Base-by-base conservation (phyloP, 2,329 filamentous ascomycete genomes). In the Arachnopeziza araneosa region DNA sequence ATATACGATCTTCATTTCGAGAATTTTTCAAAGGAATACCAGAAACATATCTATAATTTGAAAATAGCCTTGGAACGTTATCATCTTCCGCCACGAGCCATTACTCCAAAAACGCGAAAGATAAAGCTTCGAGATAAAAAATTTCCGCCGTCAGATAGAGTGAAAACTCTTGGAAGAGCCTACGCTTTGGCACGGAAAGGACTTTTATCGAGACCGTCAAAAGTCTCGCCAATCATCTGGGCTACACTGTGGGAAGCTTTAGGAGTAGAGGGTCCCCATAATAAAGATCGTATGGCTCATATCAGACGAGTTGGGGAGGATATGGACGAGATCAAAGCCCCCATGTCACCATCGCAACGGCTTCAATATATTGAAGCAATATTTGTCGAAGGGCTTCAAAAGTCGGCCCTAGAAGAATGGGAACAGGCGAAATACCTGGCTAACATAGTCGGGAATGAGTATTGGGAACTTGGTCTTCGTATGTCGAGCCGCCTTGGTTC, bases 281-380 rank as follows among this genome's bases (percentile, higher is more conserved):
- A 84, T 70, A 72, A 80, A 52, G 77, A 84, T 64, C 82, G 85
- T 30, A 79, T 88, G 70, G 74, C 79, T 6, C 86, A 88, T 68
- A 73, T 90, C 30, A 82, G 82, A 60, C 75, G 78, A 32, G 77
- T 93, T 2, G 79, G 83, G 5, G 80, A 85, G 67, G 89, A 92
- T 69, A 87, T 91, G 78, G 77, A 79, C 58, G 78, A 80, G 5
- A 80, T 82, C 21, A 84, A 83, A 8, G 77, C 83, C 54, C 65
- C 76, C 1, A 74, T 92, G 56, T 78, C 74, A 14, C 78, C 80
- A 3, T 71, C 77, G 1, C 87, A 90, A 67, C 83, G 85, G 64
- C 75, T 92, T 21, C 75, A 87, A 26, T 86, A 86, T 32, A 84
- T 92, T 32, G 86, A 91, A 69, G 84, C 87, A 59, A 77, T 89